Evolutionary conservation across 176 grass and related monocot species (phyloP), one percentile per base, ranked within the genome.

Genomic region (Luzula sylvatica): DNA sequence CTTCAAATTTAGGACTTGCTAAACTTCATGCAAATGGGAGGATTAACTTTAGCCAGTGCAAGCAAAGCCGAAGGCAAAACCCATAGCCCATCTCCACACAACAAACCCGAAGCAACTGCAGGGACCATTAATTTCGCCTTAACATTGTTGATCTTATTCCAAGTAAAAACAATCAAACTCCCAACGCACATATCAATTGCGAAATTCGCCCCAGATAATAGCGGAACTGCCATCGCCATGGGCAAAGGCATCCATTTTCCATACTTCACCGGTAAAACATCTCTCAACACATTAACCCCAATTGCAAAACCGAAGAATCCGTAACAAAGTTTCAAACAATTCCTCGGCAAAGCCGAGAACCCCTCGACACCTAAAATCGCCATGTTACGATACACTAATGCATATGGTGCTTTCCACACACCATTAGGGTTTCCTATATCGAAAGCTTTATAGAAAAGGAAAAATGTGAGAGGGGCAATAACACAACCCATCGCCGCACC

Each of bases 311-410:
- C 78, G 18, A 90, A 90, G 81, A 98, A 86, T 1, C 55, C 85
- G 2, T 53, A 87, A 68, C 92, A 98, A n/a, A 98, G 74, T 61
- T 75, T 53, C 68, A 98, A 65, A 72, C 92, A 98, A 72, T 98
- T 72, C 25, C 1, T 16, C 0, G 92, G 92, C 55, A 98, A 76
- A 39, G 92, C 81, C 3, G 65, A 65, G 72, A 98, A 86, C 1
- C 92, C 92, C 58, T 98, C 81, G 7, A 98, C 92, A 2, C 85
- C 92, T 2, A 98, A 70, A 50, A 98, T 69, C 8, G 92, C 92
- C 92, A 98, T 98, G 75, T 98, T 98, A 28, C 92, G 73, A 70
- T 98, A 98, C 50, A 98, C 82, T 64, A 98, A 74, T 51, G 85
- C 92, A 68, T 86, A 98, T 7, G 92, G 92, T 11, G 92, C 92